Base-by-base conservation (phyloP, 306 rosid genomes). In the Citrullus mucosospermus region DNA sequence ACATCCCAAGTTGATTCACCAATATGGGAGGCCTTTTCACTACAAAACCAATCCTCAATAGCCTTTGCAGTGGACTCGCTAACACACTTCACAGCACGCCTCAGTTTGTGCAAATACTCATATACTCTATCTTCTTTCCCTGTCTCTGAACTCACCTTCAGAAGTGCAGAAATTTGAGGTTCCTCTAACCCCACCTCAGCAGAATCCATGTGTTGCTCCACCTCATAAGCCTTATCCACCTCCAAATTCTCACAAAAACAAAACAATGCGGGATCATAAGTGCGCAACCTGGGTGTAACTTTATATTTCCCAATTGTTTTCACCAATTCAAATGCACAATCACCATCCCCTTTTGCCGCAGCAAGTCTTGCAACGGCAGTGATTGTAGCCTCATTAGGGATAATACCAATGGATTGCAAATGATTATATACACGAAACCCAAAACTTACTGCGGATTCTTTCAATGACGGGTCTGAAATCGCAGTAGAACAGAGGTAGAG, bases 401-500 rank as follows among this genome's bases (percentile, higher is more conserved):
- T 63, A 32, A 90, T 50, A 1, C 78, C 84, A 16, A 80, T 51
- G 0, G 87, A 56, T 30, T 76, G 55, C 89, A 95, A 89, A 48
- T 80, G 96, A 77, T 86, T 82, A 81, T 87, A 95, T 2, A 89
- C 53, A 57, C 88, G 90, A 79, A 92, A 89, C 20, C 98, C 97
- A 50, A 87, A 78, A 51, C 78, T 81, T 32, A 89, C 74, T 0
- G 96, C 92, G 2, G 74, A 50, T 2, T 78, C 75, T 60, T 84
- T 92, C 56, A 85, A 85, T 0, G 86, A 90, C 9, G 82, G 80
- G 34, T 89, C 89, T 0, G 87, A 34, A 67, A 89, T 90, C 10
- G 87, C 86, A 38, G 71, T 85, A 57, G 93, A 89, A 77, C 98
- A 95, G 63, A 92, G 93, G 87, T 95, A 89, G 82, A 94, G 97